Conservation (phyloP, 1,284 basidiomycete species). For the Puccinia novopanici region DNA sequence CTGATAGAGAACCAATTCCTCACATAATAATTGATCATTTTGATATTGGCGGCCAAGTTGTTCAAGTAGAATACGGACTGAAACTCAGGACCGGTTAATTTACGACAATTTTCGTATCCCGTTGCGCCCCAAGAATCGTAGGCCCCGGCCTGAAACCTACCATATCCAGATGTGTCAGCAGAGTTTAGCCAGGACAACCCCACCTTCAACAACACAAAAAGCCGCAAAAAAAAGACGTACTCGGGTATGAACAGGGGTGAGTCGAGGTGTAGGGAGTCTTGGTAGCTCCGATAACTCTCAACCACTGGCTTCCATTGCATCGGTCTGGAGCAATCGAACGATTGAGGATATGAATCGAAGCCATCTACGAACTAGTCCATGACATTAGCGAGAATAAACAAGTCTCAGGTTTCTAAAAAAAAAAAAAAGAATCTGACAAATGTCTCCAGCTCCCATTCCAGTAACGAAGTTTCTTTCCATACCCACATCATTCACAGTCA, state of each 20-base stretch:
- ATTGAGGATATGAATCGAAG: slow-evolving; percentile 69
- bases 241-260: slow-evolving; percentile 54
- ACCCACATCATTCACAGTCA: slow-evolving; percentile 41
- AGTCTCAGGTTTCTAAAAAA: neutral
- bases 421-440: slow-evolving; percentile 33
- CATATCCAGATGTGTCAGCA: neutral
- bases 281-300: slow-evolving; percentile 67
- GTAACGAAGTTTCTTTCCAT: slow-evolving; percentile 34
- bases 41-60: slow-evolving; percentile 65
- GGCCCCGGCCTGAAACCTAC: slow-evolving; percentile 65
- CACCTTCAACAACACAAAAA: neutral
- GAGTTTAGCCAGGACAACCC: too few relatives aligned
- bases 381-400: neutral
- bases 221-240: neutral
- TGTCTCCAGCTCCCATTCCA: slow-evolving; percentile 39
- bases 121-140: slow-evolving; percentile 68
- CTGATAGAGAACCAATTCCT: slow-evolving; percentile 47
- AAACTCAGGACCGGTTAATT: slow-evolving; percentile 71
- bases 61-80: slow-evolving; percentile 73
- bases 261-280: slow-evolving; percentile 57
- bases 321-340: slow-evolving; percentile 73
- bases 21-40: slow-evolving; percentile 74
- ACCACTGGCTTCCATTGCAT: slow-evolving; percentile 66
- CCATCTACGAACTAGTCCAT: slow-evolving; percentile 63
- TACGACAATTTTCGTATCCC: slow-evolving; percentile 64